phyloP scores from a whole-genome alignment of 139 green algal species.

The Picochlorum sp. region DNA sequence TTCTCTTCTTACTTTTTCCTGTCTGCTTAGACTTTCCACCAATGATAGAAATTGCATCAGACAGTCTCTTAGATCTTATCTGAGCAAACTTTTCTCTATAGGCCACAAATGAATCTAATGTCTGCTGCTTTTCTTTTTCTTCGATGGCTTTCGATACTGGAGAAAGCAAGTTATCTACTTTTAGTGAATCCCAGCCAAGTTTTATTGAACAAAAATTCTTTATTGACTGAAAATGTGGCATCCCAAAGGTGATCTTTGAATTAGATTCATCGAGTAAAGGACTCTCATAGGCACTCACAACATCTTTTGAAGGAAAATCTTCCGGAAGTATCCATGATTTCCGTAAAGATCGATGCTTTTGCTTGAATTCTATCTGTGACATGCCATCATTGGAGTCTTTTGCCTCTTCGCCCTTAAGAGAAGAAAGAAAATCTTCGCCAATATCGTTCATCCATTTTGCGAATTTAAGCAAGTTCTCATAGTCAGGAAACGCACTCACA shows the following conservation, averaged over 20 bases:
- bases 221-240: constrained; percentile 60
- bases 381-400: neutral
- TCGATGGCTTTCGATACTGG: constrained; percentile 66
- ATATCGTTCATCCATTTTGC: constrained; percentile 43
- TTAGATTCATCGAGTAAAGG: constrained; percentile 29
- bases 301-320: constrained; percentile 52
- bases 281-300: constrained; percentile 42
- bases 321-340: constrained; percentile 60
- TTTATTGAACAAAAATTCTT: constrained; percentile 52
- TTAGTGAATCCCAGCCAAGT: constrained; percentile 52
- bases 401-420: constrained; percentile 5
- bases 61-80: constrained; percentile 69
- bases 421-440: constrained; percentile 22
- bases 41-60: constrained; percentile 41
- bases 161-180: constrained; percentile 58
- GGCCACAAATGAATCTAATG: constrained; percentile 70
- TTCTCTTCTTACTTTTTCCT: no score
- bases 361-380: constrained; percentile 44
- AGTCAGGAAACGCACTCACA: constrained; percentile 59
- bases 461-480: constrained; percentile 41
- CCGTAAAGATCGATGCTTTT: constrained; percentile 36
- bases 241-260: constrained; percentile 53
- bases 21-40: constrained; percentile 21
- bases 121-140: constrained; percentile 50
- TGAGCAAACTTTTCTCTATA: constrained; percentile 81